Base-by-base conservation (phyloP, 2,329 filamentous ascomycete species). In the Alternaria burnsii region DNA sequence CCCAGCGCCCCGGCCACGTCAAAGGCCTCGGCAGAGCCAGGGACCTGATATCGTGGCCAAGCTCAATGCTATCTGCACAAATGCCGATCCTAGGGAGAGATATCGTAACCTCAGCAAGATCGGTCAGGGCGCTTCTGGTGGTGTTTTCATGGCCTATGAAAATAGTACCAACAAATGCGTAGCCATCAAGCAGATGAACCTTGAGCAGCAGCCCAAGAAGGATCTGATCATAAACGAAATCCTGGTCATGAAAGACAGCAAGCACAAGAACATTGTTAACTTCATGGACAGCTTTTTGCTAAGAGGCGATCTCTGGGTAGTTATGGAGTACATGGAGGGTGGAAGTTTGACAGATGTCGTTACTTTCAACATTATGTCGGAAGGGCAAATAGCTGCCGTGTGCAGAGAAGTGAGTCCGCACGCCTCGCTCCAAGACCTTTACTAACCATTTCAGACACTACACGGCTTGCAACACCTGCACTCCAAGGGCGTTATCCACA, bases 271-370 rank as follows among this genome's bases (percentile, higher is more conserved):
- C 77, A 97, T 99, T 80, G 95, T 99, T 81, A 99, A 99, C 80
- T 99, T 98, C 80, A 94, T 98, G 82, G 95, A 98, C 82, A 97
- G 94, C 78, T 98, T 94, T 78, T 84, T 99, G 11, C 91, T 94
- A 59, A 87, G 88, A 12, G 92, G 94, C 43, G 95, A 98, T 78
- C 83, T 99, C 30, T 99, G 95, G 95, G 95, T 99, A 1, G 93
- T 98, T 34, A 99, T 99, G 95, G 95, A 99, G 81, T 99, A 94
- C 75, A 99, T 99, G 95, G 94, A 99, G 79, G 95, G 95, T 61
- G 95, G 95, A 65, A 97, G 93, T 80, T 83, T 99, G 77, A 99
- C 95, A 11, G 95, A 99, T 79, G 95, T 99, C 55, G 95, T 99
- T 58, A 99, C 95, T 4, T 98, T 97, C 81, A 98, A 98, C 81